phyloP scores from a whole-genome alignment of 257 asterid genomes.

The Petrea volubilis region DNA sequence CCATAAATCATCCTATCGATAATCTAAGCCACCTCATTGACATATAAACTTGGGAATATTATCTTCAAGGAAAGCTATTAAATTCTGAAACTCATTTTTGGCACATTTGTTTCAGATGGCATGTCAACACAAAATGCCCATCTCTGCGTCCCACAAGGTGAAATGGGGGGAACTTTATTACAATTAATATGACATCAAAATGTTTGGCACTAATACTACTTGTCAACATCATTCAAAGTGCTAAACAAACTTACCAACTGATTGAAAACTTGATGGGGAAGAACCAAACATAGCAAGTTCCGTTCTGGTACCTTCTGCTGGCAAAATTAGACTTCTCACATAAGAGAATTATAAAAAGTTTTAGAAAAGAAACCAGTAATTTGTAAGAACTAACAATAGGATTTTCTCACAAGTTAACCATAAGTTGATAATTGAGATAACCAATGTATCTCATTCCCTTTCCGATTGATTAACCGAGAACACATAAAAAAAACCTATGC shows the following conservation, averaged over 20 bases:
- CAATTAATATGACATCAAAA: not conserved
- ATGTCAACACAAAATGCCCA: not conserved
- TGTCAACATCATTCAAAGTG: not conserved
- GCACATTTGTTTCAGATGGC: conserved; percentile 11
- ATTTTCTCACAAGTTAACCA: conserved; percentile 1
- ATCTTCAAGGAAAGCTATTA: conserved; percentile 9
- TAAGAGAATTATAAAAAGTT: not conserved
- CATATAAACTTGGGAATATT: not conserved
- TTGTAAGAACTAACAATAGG: not conserved
- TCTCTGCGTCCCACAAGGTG: not conserved
- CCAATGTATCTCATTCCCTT: not conserved
- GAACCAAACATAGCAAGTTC: conserved; percentile 27
- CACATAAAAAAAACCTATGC: not conserved
- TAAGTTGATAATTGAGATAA: not conserved
- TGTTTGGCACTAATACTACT: not conserved
- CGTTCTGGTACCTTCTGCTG: conserved; percentile 21
- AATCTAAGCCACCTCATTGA: not conserved
- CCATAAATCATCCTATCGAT: not conserved
- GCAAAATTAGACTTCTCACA: conserved; percentile 30
- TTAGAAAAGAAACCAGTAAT: not conserved
- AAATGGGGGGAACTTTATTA: not conserved
- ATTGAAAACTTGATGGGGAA: conserved; percentile 30
- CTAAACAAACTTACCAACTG: conserved; percentile 36
- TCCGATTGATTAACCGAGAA: not conserved
- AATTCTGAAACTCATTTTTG: not conserved